Percentiles rank a stretch among this genome's conserved stretches.
Conservation (phyloP, 225 moss, liverwort and hornwort genomes). For the Ulota crispa region DNA sequence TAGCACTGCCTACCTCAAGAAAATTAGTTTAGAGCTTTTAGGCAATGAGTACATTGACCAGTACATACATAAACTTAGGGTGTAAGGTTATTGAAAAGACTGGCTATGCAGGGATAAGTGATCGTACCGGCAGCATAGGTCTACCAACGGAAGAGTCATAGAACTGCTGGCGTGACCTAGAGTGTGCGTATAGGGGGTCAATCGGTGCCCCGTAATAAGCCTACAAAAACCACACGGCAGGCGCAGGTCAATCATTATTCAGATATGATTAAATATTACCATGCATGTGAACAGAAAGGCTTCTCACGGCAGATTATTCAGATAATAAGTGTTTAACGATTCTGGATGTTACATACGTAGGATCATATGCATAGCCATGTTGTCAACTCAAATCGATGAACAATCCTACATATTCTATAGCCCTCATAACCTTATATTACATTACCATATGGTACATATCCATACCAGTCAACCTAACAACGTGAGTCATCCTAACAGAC, state of each 20-base stretch:
- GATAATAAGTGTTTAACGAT: background rate
- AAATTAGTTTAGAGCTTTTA: background rate
- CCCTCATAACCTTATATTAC: background rate
- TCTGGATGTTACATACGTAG: too few species aligned
- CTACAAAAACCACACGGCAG: background rate
- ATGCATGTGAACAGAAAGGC: too few species aligned
- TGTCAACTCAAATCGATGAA: background rate
- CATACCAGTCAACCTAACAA: background rate
- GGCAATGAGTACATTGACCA: rapidly evolving
- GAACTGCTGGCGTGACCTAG: slow-evolving; percentile 18
- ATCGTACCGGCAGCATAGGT: slow-evolving; percentile 38
- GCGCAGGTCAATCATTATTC: background rate
- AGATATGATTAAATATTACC: too few species aligned
- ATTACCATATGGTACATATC: background rate
- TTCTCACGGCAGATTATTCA: background rate
- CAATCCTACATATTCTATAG: background rate
- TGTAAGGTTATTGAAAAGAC: background rate
- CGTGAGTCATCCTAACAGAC: background rate
- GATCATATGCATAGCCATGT: too few species aligned
- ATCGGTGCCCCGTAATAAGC: slow-evolving; percentile 26
- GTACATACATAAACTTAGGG: too few species aligned
- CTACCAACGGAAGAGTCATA: slow-evolving; percentile 29
- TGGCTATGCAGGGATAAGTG: background rate
- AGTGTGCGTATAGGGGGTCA: slow-evolving; percentile 29
- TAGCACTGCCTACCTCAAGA: background rate